Conservation (phyloP, 1,139 yeast species). For the Magnusiomyces paraingens region DNA sequence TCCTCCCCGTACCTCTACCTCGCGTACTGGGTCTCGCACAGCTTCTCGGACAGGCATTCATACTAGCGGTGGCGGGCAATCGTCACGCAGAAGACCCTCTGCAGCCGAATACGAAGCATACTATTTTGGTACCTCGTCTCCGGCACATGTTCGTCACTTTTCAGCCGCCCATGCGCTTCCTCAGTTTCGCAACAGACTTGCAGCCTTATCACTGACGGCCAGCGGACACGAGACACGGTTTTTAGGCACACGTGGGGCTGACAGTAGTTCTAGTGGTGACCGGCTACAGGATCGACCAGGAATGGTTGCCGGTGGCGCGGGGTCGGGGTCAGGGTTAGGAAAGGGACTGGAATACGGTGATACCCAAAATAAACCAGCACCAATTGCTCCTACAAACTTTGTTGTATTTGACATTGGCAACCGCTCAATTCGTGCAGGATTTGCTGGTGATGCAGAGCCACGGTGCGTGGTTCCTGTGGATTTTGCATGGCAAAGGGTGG, state of each 20-base stretch:
- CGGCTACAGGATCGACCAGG: no score
- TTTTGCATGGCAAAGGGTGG: conserved; percentile 11
- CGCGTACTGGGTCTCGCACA: no score
- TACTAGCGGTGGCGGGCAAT: no score
- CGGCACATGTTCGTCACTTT: not conserved
- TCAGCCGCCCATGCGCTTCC: conserved; percentile 5
- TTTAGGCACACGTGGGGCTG: not conserved
- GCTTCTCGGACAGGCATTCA: no score
- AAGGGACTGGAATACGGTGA: no score
- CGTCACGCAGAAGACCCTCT: no score
- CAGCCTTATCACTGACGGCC: conserved; percentile 13
- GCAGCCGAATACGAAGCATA: no score
- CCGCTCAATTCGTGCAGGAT: conserved; percentile 14
- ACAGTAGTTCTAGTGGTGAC: no score
- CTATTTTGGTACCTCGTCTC: not conserved
- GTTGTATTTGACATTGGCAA: conserved; percentile 16
- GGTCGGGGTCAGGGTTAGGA: no score
- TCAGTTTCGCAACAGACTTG: conserved; percentile 15
- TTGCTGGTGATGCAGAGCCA: conserved; percentile 14
- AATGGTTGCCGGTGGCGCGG: not conserved
- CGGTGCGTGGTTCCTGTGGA: conserved; percentile 14
- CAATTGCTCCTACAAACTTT: conserved; percentile 10
- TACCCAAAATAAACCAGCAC: not conserved
- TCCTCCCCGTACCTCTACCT: no score
- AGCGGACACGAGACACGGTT: not conserved